Evolutionary conservation across 208 protist species (phyloP), one percentile per base, ranked within the genome.

Genomic region (Vickermania spadyakhi): DNA sequence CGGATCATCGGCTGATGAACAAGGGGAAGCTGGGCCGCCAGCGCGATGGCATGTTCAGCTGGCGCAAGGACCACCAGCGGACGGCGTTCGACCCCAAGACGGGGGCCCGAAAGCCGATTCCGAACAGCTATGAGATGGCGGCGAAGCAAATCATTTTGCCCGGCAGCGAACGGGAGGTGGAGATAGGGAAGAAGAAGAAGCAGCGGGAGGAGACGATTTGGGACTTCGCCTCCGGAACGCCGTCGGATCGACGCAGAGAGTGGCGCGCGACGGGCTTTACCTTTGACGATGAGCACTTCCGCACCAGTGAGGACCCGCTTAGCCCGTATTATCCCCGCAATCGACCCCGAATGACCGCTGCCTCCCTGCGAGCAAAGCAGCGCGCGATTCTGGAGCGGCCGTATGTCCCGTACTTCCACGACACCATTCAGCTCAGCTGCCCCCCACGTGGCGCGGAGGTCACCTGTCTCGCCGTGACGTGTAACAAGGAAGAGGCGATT

Each of bases 371-470:
- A 2, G 54, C 56, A 42, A 56, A 41, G 42, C 62, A 53, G 11
- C 54, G 22, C 7, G 55, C 26, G 1, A 60, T 67, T 11, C 31
- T 50, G 21, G 22, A 22, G 21, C 7, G 26, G 4, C 62, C 64
- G 31, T 78, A 81, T 57, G 53, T 42, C n/a, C 73, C 79, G 0
- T 86, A 86, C 72, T 52, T 72, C 3, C 79, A 86, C 56, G 79
- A 86, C 64, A 71, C 49, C 1, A 77, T 83, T 52, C 26, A 70
- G 3, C 28, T 86, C 3, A 73, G 70, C 53, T 54, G 60, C 31
- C 75, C 79, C 2, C 21, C 51, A 1, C 21, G n/a, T 27, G 28
- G 27, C 26, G 4, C 25, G 13, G 55, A 58, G 27, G 66, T 55
- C 3, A 65, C 72, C 2, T 56, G 63, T 26, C 50, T 84, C 25